Conservation (phyloP, 805 yeast genomes). For the Saccharomycopsis fermentans region DNA sequence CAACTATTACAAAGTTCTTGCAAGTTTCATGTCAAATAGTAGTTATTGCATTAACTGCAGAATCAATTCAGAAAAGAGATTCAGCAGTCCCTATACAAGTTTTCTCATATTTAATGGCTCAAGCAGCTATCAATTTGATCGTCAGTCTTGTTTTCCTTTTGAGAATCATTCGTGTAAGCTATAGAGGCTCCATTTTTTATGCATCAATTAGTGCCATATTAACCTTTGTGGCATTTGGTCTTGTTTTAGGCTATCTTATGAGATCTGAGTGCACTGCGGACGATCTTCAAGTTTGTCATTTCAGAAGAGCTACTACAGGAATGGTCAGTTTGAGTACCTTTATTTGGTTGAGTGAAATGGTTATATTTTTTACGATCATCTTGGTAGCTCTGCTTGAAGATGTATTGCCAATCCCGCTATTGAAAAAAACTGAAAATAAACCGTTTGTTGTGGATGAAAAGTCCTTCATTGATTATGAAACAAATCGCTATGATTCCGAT, state of each 20-base stretch:
- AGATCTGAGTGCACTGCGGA: constrained; percentile 6
- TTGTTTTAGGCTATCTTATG: constrained; percentile 13
- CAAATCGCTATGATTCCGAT: constrained; percentile 1
- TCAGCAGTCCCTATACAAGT: constrained; percentile 8
- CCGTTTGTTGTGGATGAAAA: neutral
- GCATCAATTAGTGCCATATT: constrained; percentile 5
- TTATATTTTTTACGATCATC: constrained; percentile 14
- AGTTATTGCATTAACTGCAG: constrained; percentile 9
- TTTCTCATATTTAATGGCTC: constrained; percentile 16
- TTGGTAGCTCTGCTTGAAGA: constrained; percentile 13
- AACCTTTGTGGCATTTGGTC: constrained; percentile 17
- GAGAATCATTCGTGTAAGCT: constrained; percentile 11
- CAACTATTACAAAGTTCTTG: constrained; percentile 8
- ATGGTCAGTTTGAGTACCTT: constrained; percentile 17
- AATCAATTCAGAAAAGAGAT: constrained; percentile 9
- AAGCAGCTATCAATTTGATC: constrained; percentile 15
- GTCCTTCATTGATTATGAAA: neutral
- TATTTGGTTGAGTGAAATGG: constrained; percentile 17
- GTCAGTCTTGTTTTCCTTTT: constrained; percentile 10
- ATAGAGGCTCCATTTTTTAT: constrained; percentile 14
- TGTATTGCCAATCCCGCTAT: constrained; percentile 6
- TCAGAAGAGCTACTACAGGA: constrained; percentile 16
- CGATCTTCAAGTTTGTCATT: constrained; percentile 9
- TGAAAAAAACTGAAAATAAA: neutral
- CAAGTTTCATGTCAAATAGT: constrained; percentile 15